Evolutionary conservation across 768 basidiomycete species (phyloP).

Genomic region (Boletus sensibilis): DNA sequence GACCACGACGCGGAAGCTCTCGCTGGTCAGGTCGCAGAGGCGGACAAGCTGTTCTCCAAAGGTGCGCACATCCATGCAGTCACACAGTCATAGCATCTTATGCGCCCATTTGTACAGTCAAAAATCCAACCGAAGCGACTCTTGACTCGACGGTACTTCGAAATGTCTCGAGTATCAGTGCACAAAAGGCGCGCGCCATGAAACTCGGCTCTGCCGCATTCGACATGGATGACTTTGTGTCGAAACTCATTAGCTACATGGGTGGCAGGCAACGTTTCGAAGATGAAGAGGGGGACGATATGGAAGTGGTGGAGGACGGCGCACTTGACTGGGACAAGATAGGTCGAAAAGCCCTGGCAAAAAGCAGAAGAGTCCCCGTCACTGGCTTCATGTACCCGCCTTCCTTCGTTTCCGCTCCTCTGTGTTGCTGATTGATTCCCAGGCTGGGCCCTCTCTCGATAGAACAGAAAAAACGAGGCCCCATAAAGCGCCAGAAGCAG

Average conservation of each 20-base stretch:
- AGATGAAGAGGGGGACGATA: constrained; percentile 48
- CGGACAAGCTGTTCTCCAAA: constrained; percentile 63
- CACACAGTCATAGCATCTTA: background rate
- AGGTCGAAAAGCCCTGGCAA: constrained; percentile 79
- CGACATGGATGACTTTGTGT: constrained; percentile 88
- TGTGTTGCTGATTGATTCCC: constrained; percentile 16
- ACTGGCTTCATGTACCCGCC: constrained; percentile 83
- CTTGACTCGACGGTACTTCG: constrained; percentile 84
- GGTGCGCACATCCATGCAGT: constrained; percentile 36
- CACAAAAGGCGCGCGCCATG: constrained; percentile 88
- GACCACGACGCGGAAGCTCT: constrained; percentile 58
- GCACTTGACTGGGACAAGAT: constrained; percentile 81
- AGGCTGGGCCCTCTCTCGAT: constrained; percentile 92
- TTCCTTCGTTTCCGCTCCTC: background rate
- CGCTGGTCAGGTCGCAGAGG: constrained; percentile 51
- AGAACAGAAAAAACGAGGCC: constrained; percentile 75
- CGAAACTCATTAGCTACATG: constrained; percentile 72
- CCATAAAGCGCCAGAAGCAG: constrained; percentile 59
- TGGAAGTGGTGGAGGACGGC: constrained; percentile 49
- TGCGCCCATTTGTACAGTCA: constrained; percentile 44
- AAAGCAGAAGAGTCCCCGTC: constrained; percentile 74
- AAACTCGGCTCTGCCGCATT: constrained; percentile 86
- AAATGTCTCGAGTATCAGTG: constrained; percentile 73
- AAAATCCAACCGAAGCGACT: constrained; percentile 83
- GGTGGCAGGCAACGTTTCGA: constrained; percentile 59